Evolutionary conservation across 495 filamentous ascomycete species (phyloP).

Genomic region (Thozetella sp.): DNA sequence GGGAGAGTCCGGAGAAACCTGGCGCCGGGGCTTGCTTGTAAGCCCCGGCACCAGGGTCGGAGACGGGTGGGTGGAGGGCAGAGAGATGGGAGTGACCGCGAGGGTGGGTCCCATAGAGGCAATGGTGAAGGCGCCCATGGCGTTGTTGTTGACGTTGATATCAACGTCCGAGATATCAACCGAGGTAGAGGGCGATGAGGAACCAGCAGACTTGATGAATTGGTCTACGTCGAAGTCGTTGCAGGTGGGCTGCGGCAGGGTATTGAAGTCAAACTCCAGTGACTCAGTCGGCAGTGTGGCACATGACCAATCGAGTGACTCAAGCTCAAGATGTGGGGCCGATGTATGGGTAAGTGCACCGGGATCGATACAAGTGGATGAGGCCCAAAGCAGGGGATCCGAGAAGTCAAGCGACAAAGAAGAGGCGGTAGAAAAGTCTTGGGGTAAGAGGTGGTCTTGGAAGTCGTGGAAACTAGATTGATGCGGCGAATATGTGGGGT

Average conservation of each 20-base stretch:
- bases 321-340: neutral
- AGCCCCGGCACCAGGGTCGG: neutral
- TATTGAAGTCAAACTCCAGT: neutral
- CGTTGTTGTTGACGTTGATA: neutral
- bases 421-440: neutral
- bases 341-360: neutral
- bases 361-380: neutral
- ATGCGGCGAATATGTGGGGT: slow-evolving; percentile 2
- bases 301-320: neutral
- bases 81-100: neutral
- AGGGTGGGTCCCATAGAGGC: neutral
- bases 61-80: slow-evolving; percentile 1
- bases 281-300: neutral
- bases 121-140: neutral
- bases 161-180: neutral
- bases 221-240: neutral
- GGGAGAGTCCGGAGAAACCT: neutral
- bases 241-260: neutral
- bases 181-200: neutral
- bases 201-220: neutral
- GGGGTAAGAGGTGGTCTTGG: neutral
- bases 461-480: slow-evolving; percentile 2
- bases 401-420: neutral
- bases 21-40: neutral
- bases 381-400: neutral